phyloP scores from a whole-genome alignment of 306 rosid genomes.

The Oxytropis ochrocephala region DNA sequence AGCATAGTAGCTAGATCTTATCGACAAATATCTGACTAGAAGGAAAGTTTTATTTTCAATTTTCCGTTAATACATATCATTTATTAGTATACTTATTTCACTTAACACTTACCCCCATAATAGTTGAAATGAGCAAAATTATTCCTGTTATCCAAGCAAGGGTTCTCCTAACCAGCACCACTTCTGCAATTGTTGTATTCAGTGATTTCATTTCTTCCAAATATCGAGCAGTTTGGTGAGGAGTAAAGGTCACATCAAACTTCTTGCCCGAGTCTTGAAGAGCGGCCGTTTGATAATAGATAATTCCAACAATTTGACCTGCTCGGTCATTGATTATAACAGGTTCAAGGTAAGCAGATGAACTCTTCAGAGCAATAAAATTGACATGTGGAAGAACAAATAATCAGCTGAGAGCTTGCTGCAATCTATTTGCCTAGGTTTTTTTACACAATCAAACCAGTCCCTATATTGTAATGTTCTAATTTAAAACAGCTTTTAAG shows the following conservation, averaged over 20 bases:
- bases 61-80: neutral
- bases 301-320: constrained; percentile 94
- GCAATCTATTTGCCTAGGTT: constrained; percentile 11
- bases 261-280: constrained; percentile 38
- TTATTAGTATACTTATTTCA: neutral
- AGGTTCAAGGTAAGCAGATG: constrained; percentile 14
- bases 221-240: constrained; percentile 52
- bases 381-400: constrained; percentile 7
- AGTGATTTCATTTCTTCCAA: constrained; percentile 46
- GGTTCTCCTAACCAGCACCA: constrained; percentile 60
- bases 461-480: neutral
- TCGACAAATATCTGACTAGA: neutral
- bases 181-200: constrained; percentile 26
- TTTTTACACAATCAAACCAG: constrained; percentile 13
- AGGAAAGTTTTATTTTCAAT: neutral
- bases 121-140: constrained; percentile 73
- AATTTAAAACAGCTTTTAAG: constrained; percentile 9
- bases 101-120: constrained; percentile 65
- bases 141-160: constrained; percentile 92
- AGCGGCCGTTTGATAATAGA: constrained; percentile 41
- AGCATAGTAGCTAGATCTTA: neutral
- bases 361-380: neutral
- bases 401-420: neutral
- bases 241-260: constrained; percentile 47
- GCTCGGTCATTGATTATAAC: constrained; percentile 28